phyloP scores from a whole-genome alignment of 768 basidiomycete genomes.

The Pluteus cervinus region DNA sequence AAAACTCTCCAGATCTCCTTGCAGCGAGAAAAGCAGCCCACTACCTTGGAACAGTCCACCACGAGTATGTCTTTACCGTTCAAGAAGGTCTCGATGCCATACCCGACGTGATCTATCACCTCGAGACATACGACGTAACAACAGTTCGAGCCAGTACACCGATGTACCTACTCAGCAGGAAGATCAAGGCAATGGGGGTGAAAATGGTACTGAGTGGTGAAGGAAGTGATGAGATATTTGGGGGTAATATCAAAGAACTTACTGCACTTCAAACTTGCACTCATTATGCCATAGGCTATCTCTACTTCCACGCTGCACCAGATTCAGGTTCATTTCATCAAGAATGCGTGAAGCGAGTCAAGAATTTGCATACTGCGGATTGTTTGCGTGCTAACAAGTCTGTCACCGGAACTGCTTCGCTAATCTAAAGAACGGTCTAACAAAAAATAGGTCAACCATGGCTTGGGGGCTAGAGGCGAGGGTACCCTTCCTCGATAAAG shows the following conservation, averaged over 20 bases:
- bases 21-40: conserved; percentile 92
- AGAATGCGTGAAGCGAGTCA: conserved; percentile 90
- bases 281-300: conserved; percentile 60
- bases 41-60: conserved; percentile 91
- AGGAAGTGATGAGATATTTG: conserved; percentile 96
- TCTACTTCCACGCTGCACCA: conserved; percentile 99
- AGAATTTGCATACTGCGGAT: conserved; percentile 96
- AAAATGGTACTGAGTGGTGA: conserved; percentile 99
- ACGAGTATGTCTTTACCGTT: conserved; percentile 97
- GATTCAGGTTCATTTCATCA: conserved; percentile 86
- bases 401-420: conserved; percentile 13
- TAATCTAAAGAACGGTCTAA: conserved; percentile 1
- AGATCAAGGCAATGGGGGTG: conserved; percentile 99
- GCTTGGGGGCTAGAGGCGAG: conserved; percentile 99
- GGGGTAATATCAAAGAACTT: too few species aligned
- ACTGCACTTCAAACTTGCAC: conserved; percentile 4
- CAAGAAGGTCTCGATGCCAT: conserved; percentile 97
- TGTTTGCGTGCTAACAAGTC: conserved; percentile 98
- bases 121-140: conserved; percentile 98
- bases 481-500: conserved; percentile 97
- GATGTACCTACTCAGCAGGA: conserved; percentile 96
- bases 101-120: conserved; percentile 95
- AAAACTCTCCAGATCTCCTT: conserved; percentile 90
- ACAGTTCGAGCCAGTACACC: conserved; percentile 97
- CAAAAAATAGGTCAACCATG: conserved; percentile 81